These are phyloP conservation scores for Ulmus americana DNA, from an alignment of 331 rosid genomes.

Conservation along the genomic window DNA sequence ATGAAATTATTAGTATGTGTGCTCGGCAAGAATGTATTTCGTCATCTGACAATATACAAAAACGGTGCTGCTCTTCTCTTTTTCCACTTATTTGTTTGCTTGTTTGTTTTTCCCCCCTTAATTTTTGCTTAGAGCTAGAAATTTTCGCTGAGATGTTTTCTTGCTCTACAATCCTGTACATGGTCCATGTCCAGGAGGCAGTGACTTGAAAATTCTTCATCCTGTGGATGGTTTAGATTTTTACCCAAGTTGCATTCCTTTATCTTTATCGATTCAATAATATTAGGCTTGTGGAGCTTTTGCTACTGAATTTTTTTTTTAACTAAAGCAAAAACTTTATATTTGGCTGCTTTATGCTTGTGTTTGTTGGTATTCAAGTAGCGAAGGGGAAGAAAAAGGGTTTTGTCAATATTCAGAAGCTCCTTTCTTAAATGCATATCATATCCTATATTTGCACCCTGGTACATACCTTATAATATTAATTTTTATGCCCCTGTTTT, in stretches of 20 bases:
- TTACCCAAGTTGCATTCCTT: no score
- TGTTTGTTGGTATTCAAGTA: neutral
- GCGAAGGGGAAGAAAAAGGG: no score
- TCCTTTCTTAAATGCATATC: no score
- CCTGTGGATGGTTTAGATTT: neutral
- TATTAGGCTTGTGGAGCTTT: no score
- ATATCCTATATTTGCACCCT: neutral
- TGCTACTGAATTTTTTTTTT: no score
- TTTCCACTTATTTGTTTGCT: neutral
- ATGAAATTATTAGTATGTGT: slow-evolving; percentile 69
- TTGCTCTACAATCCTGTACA: no score
- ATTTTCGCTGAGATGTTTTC: no score
- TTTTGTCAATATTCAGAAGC: no score
- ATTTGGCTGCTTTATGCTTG: neutral
- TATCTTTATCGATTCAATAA: no score
- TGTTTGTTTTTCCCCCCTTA: neutral
- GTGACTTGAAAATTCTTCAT: neutral
- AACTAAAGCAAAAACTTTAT: neutral
- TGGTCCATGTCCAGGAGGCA: no score
- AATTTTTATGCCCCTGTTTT: neutral
- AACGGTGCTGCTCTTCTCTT: slow-evolving; percentile 37
- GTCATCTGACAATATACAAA: slow-evolving; percentile 71
- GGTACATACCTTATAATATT: neutral
- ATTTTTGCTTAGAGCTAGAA: no score
- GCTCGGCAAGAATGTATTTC: slow-evolving; percentile 49